A percentile compares a stretch with the other conserved stretches of the same genome.
phyloP scores from a whole-genome alignment of 768 basidiomycete genomes.

The Pleurotus tuoliensis region DNA sequence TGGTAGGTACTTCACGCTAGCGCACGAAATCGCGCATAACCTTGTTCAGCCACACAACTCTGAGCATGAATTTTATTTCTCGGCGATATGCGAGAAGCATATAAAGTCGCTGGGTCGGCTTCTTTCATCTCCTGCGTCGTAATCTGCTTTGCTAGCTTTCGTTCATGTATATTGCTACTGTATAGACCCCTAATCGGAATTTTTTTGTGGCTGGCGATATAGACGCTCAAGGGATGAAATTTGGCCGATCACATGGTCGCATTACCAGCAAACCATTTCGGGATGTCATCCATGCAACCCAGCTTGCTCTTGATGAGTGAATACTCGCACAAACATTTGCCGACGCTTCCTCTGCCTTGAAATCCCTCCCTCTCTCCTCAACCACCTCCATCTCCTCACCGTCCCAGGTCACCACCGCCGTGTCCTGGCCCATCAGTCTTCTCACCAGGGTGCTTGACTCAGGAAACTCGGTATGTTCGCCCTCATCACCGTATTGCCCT shows the following conservation, averaged over 20 bases:
- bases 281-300: conserved; percentile 5
- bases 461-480: no score
- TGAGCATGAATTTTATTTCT: conserved; percentile 93
- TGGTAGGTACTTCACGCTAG: conserved; percentile 81
- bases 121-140: conserved; percentile 12
- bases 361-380: background rate
- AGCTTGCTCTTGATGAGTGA: background rate
- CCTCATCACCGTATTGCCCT: no score
- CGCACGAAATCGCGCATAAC: conserved; percentile 94
- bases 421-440: no score
- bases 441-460: no score
- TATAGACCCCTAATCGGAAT: background rate
- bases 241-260: conserved; percentile 7
- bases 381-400: background rate
- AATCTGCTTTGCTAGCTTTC: background rate
- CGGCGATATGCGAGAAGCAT: conserved; percentile 78
- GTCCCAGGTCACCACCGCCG: background rate
- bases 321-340: background rate
- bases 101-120: conserved; percentile 37
- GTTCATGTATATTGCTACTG: background rate
- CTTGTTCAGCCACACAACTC: conserved; percentile 83
- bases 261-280: conserved; percentile 8
- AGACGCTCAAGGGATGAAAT: background rate
- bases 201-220: background rate
- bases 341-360: background rate